A percentile compares a stretch with the other conserved stretches of the same genome.
These are phyloP conservation scores for Ustilaginoidea virens DNA, from an alignment of 2,329 filamentous ascomycete genomes.

Conservation along the genomic window DNA sequence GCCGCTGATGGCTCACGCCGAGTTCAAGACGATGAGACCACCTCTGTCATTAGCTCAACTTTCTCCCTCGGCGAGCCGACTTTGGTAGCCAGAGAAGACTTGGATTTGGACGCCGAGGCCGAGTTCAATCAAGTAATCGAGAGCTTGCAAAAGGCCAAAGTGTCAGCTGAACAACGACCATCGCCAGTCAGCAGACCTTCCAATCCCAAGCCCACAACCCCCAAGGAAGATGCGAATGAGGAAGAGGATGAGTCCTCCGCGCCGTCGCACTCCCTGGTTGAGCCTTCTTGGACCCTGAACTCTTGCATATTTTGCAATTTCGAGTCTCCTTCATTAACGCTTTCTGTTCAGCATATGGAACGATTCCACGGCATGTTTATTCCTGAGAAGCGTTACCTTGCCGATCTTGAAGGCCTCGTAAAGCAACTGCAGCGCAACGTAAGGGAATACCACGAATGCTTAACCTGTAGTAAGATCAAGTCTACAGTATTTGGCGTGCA, in stretches of 20 bases:
- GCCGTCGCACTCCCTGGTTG: constrained; percentile 18
- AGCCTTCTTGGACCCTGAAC: constrained; percentile 27
- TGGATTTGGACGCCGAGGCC: constrained; percentile 54
- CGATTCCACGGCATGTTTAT: constrained; percentile 92
- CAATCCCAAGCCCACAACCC: constrained; percentile 30
- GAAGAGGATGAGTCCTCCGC: constrained; percentile 27
- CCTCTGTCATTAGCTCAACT: constrained; percentile 76
- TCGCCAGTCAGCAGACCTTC: constrained; percentile 40
- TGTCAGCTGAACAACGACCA: constrained; percentile 31
- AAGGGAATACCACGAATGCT: constrained; percentile 63
- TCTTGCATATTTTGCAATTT: constrained; percentile 88
- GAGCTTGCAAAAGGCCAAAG: constrained; percentile 58
- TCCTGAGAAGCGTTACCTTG: constrained; percentile 72
- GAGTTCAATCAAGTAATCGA: constrained; percentile 69
- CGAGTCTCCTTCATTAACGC: constrained; percentile 55
- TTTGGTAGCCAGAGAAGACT: constrained; percentile 25
- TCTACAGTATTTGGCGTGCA: constrained; percentile 67
- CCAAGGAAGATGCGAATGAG: constrained; percentile 22
- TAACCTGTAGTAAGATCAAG: constrained; percentile 76
- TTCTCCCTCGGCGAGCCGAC: constrained; percentile 81
- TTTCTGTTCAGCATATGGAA: constrained; percentile 81
- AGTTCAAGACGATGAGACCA: constrained; percentile 49
- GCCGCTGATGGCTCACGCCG: constrained; percentile 19
- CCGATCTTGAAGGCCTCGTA: constrained; percentile 69
- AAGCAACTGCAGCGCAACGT: constrained; percentile 68